A percentile compares a stretch with the other conserved stretches of the same genome.
These are phyloP conservation scores for Raphanus sativus DNA, from an alignment of 345 rosid genomes.

Conservation along the genomic window DNA sequence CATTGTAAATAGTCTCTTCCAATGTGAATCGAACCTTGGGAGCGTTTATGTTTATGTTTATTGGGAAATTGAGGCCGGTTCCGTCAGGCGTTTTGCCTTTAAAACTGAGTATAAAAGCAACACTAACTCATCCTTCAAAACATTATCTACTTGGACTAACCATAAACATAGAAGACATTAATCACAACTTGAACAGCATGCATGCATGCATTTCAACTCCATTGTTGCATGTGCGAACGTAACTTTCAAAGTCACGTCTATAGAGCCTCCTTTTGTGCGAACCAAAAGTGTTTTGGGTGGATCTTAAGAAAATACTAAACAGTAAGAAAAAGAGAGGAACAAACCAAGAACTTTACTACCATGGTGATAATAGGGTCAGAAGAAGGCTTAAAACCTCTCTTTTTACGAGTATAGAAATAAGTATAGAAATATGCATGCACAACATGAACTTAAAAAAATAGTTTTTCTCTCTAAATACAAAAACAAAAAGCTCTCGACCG, in stretches of 20 bases:
- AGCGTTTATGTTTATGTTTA: too few relatives aligned
- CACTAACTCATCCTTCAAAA: too few relatives aligned
- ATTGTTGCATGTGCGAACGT: not conserved
- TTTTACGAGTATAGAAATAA: not conserved
- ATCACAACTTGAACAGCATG: not conserved
- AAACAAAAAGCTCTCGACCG: too few relatives aligned
- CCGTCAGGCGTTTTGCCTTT: too few relatives aligned
- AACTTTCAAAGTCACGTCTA: not conserved
- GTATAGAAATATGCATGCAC: not conserved
- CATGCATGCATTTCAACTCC: not conserved
- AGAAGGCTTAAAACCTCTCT: not conserved
- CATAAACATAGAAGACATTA: too few relatives aligned
- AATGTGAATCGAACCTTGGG: too few relatives aligned
- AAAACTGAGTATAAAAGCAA: not conserved
- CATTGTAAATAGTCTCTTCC: too few relatives aligned
- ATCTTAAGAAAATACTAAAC: not conserved
- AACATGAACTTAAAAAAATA: too few relatives aligned
- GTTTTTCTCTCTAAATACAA: too few relatives aligned
- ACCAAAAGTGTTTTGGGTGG: not conserved
- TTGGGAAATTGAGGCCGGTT: too few relatives aligned
- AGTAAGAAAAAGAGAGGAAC: not conserved
- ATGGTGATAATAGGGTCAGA: too few relatives aligned
- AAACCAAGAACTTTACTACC: not conserved
- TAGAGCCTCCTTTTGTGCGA: not conserved
- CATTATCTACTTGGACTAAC: too few relatives aligned